These are phyloP conservation scores for Euphorbia lathyris DNA, from an alignment of 345 rosid genomes.

Conservation along the genomic window DNA sequence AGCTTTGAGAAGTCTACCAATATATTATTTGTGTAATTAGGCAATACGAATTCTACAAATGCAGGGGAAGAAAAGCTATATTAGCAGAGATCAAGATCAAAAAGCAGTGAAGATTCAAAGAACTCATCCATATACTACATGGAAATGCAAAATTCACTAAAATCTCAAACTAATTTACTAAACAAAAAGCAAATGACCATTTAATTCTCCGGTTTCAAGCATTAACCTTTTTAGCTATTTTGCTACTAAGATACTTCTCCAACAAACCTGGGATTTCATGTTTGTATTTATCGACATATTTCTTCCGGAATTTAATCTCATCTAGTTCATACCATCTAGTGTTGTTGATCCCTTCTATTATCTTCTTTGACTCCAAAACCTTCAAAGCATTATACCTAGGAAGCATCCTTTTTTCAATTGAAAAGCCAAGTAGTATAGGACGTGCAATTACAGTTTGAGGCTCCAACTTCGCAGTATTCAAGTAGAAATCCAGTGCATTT, in stretches of 20 bases:
- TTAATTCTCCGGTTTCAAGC: not conserved
- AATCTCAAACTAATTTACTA: too few species aligned
- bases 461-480: slow-evolving; percentile 20
- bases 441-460: not conserved
- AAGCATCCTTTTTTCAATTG: slow-evolving; percentile 23
- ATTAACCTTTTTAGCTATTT: not conserved
- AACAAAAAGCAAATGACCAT: too few species aligned
- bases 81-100: too few species aligned
- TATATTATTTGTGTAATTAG: too few species aligned
- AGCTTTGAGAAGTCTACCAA: too few species aligned
- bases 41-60: too few species aligned
- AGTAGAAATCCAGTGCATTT: slow-evolving; percentile 22
- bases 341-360: slow-evolving; percentile 3
- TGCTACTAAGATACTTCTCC: slow-evolving; percentile 19
- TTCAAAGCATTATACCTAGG: slow-evolving; percentile 23
- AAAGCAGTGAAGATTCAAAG: too few species aligned
- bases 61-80: too few species aligned
- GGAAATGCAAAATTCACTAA: too few species aligned
- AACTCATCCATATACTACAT: too few species aligned
- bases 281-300: slow-evolving; percentile 12
- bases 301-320: slow-evolving; percentile 21
- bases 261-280: slow-evolving; percentile 18
- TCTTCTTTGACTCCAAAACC: slow-evolving; percentile 25
- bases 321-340: not conserved
- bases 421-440: slow-evolving; percentile 18